These are phyloP conservation scores for Centaurea solstitialis DNA, from an alignment of 129 eudicot species.

Conservation along the genomic window DNA sequence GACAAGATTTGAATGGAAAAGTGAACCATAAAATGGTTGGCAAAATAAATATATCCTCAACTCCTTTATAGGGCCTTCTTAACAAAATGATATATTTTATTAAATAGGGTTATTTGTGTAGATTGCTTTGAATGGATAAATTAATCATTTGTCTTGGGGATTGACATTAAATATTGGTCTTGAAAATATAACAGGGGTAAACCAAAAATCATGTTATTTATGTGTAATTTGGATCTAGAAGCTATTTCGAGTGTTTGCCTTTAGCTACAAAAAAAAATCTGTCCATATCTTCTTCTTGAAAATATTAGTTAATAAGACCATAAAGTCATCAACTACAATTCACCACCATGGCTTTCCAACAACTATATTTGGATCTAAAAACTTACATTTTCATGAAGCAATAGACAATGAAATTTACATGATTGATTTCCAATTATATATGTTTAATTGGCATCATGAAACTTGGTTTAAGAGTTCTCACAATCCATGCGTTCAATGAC, in stretches of 20 bases:
- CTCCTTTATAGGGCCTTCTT: too few relatives aligned
- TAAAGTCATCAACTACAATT: neutral
- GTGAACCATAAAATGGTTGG: too few relatives aligned
- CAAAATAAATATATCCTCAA: too few relatives aligned
- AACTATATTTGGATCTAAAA: neutral
- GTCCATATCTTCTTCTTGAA: too few relatives aligned
- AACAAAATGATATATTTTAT: too few relatives aligned
- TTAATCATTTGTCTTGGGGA: too few relatives aligned
- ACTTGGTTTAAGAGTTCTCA: conserved; percentile 41
- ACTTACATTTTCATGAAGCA: neutral
- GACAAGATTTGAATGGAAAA: too few relatives aligned
- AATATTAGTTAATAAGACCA: neutral
- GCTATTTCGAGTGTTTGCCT: neutral
- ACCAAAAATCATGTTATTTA: neutral
- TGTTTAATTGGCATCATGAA: neutral
- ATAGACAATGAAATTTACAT: conserved; percentile 3
- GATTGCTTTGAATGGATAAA: too few relatives aligned
- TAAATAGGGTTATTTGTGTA: too few relatives aligned
- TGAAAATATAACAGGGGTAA: neutral
- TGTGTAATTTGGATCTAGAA: neutral
- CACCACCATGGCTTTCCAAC: neutral
- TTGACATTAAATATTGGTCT: neutral
- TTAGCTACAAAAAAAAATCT: neutral
- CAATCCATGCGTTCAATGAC: conserved; percentile 93
- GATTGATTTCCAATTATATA: conserved; percentile 1